Percentiles rank a stretch among this genome's conserved stretches.
phyloP scores from a whole-genome alignment of 768 basidiomycete species.

The Russula brevipes region DNA sequence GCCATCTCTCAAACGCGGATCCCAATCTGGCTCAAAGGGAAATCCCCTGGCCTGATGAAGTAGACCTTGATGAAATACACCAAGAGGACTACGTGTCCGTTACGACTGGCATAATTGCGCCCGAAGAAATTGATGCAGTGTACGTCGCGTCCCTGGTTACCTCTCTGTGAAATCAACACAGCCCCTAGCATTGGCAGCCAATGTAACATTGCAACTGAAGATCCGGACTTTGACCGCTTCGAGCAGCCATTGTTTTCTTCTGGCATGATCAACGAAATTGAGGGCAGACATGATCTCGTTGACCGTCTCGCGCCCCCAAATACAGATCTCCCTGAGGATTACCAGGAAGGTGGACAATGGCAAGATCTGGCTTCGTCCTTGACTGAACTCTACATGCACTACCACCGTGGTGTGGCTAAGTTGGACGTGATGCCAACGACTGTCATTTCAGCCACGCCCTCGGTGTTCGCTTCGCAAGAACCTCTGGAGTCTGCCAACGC shows the following conservation, averaged over 20 bases:
- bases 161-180: not conserved
- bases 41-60: not conserved
- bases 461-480: conserved; percentile 3
- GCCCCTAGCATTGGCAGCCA: conserved; percentile 5
- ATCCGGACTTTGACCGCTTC: not conserved
- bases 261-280: conserved; percentile 30
- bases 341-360: conserved; percentile 5
- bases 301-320: not conserved
- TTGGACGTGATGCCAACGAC: conserved; percentile 40
- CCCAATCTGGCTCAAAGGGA: not conserved
- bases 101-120: not conserved
- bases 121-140: conserved; percentile 10
- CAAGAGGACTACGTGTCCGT: not conserved
- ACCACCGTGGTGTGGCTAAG: conserved; percentile 43
- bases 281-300: conserved; percentile 44
- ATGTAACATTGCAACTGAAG: conserved; percentile 4
- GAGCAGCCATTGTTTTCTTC: not conserved
- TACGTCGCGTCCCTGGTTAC: conserved; percentile 2
- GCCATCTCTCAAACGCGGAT: not conserved
- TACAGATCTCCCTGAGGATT: conserved; percentile 11
- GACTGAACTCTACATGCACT: conserved; percentile 33
- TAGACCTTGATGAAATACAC: conserved; percentile 7
- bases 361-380: conserved; percentile 14
- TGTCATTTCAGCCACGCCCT: conserved; percentile 20
- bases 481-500: not conserved